Percentiles rank a stretch among this genome's conserved stretches.
phyloP scores from a whole-genome alignment of 768 basidiomycete genomes.

The Mycena pura region DNA sequence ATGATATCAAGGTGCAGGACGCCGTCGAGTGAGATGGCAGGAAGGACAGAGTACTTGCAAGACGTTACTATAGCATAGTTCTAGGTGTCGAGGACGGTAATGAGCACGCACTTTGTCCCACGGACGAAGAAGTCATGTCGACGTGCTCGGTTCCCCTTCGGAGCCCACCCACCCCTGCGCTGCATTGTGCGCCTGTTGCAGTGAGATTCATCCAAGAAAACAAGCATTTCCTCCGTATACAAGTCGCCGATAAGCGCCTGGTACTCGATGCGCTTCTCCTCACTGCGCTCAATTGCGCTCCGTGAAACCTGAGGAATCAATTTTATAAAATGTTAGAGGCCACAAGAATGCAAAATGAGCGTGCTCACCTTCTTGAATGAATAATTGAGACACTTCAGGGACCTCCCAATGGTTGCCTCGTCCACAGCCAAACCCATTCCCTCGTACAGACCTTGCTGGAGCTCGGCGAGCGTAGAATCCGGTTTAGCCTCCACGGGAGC shows the following conservation, averaged over 20 bases:
- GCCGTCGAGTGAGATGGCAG: slow-evolving; percentile 38
- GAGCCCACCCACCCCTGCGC: slow-evolving; percentile 33
- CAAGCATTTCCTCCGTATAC: slow-evolving; percentile 28
- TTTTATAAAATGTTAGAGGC: background rate
- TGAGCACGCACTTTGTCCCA: slow-evolving; percentile 29
- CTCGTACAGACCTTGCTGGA: background rate
- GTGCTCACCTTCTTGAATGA: background rate
- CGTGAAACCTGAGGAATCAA: slow-evolving; percentile 24
- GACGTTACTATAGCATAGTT: slow-evolving; percentile 27
- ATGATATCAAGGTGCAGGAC: slow-evolving; percentile 38
- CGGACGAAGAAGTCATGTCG: slow-evolving; percentile 35
- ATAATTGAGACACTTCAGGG: background rate
- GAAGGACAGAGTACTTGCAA: slow-evolving; percentile 40
- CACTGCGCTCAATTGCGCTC: slow-evolving; percentile 27
- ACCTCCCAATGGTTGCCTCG: background rate
- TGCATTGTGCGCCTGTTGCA: slow-evolving; percentile 35
- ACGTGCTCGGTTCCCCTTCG: slow-evolving; percentile 28
- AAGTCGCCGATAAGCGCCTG: slow-evolving; percentile 22
- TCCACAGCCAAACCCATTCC: too few relatives aligned
- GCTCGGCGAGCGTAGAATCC: background rate
- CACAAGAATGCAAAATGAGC: background rate
- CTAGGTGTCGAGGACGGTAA: slow-evolving; percentile 3
- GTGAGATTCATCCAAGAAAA: slow-evolving; percentile 39
- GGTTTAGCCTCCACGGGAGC: background rate
- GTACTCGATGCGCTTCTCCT: slow-evolving; percentile 16